A percentile compares a stretch with the other conserved stretches of the same genome.
Evolutionary conservation across 768 basidiomycete genomes (phyloP).

Genomic region (Lactarius vividus): DNA sequence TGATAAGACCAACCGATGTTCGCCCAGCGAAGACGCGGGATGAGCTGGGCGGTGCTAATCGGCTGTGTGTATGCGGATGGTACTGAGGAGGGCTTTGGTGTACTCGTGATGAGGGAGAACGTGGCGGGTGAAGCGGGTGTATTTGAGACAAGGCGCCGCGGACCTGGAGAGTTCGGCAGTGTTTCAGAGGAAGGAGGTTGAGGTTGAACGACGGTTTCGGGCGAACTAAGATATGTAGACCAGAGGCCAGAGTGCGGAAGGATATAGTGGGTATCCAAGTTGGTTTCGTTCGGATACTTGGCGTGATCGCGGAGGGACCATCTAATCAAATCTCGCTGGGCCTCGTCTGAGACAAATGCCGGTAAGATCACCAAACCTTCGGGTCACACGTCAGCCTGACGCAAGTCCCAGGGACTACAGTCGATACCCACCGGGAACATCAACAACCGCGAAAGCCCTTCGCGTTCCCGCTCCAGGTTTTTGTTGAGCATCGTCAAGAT

Average conservation of each 20-base stretch:
- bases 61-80: conserved; percentile 63
- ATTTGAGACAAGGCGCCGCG: conserved; percentile 70
- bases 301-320: conserved; percentile 80
- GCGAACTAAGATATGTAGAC: conserved; percentile 51
- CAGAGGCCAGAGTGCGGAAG: conserved; percentile 79
- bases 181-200: conserved; percentile 38
- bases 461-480: conserved; percentile 5
- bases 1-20: conserved; percentile 97
- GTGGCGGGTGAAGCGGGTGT: conserved; percentile 59
- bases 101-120: conserved; percentile 48
- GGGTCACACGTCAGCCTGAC: not conserved
- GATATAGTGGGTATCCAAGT: conserved; percentile 82
- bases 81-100: conserved; percentile 58
- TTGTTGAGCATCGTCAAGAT: conserved; percentile 27
- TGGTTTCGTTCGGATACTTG: conserved; percentile 78
- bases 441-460: conserved; percentile 48
- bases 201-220: conserved; percentile 43
- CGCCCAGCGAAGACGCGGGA: conserved; percentile 87
- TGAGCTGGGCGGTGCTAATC: conserved; percentile 49
- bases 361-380: conserved; percentile 86
- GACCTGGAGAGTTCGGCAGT: conserved; percentile 43
- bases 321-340: conserved; percentile 66
- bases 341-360: conserved; percentile 54
- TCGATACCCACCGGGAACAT: conserved; percentile 43
- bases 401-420: conserved; percentile 23